These are phyloP conservation scores for Ascoidea tarda DNA, from an alignment of 805 yeast genomes.

Conservation along the genomic window DNA sequence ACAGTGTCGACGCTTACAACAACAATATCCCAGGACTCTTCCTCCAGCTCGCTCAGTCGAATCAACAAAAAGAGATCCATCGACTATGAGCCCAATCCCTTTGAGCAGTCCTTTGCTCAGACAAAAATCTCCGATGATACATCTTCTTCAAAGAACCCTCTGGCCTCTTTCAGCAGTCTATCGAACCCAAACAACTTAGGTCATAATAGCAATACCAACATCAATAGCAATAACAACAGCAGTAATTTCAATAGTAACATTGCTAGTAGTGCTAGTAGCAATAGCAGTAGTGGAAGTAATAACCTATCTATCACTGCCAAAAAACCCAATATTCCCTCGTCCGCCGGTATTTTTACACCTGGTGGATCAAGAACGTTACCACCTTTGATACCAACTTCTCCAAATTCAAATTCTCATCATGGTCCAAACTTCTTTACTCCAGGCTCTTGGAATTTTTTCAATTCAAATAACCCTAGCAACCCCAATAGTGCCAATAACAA, in stretches of 20 bases:
- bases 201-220: constrained; percentile 3
- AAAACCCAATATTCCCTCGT: constrained; percentile 17
- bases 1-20: too few species aligned
- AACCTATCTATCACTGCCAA: constrained; percentile 13
- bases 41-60: constrained; percentile 18
- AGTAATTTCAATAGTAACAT: constrained; percentile 6
- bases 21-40: not conserved
- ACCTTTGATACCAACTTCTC: constrained; percentile 21
- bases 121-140: constrained; percentile 21
- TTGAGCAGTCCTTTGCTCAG: constrained; percentile 86
- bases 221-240: constrained; percentile 5
- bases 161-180: constrained; percentile 5
- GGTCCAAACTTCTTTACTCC: constrained; percentile 4
- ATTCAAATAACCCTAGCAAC: constrained; percentile 11
- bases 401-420: not conserved
- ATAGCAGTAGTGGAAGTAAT: constrained; percentile 11
- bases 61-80: constrained; percentile 24
- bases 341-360: constrained; percentile 38
- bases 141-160: constrained; percentile 6
- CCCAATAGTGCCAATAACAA: too few species aligned
- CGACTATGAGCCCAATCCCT: constrained; percentile 87
- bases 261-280: constrained; percentile 12
- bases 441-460: not conserved
- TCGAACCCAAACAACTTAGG: constrained; percentile 1
- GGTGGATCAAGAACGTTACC: constrained; percentile 44